Base-by-base conservation (phyloP, 1,284 basidiomycete genomes). In the Sporisorium scitamineum region DNA sequence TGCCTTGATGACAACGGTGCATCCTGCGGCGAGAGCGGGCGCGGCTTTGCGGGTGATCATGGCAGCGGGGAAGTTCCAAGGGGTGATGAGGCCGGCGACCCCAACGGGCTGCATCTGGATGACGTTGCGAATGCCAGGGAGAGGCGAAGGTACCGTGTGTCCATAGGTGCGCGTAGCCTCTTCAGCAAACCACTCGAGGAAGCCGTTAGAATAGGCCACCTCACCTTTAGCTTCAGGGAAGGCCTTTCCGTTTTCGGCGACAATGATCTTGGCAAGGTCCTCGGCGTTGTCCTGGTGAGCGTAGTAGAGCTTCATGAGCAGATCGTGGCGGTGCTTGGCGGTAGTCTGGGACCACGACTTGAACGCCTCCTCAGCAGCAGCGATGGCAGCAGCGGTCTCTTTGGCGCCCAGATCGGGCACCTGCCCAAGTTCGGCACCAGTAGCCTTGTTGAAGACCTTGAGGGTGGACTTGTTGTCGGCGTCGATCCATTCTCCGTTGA, bases 1-100 rank as follows among this genome's bases (percentile, higher is more conserved):
- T 3, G 95, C 95, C 85, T 99, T 99, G 86, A 98, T 91, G 60
- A 99, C 95, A 1, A 91, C 89, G 0, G 96, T 98, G 86, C 97
- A 99, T 26, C 97, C 97, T 18, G 95, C 95, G 10, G 95, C 87
- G 18, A 99, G 90, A 16, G 94, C 94, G 29, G 94, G 92, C 18
- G 90, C 93, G 14, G 95, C 87, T 86, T 96, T 96, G 22, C 94
- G 91, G 0, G 93, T 93, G 52, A 94, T 93, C 84, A 85, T 84
- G 50, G 80, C 83, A n/a, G 81, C 79, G 2, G 83, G 83, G 62
- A 84, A 84, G 70, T 83, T 80, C 80, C 80, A 82, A 8, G 82
- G 83, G 7, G 80, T 86, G 79, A 88, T 87, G 57, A 87, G 86
- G 53, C 85, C 84, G n/a, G 76, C 83, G 11, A 88, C 87, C 29